phyloP scores from a whole-genome alignment of 2,329 filamentous ascomycete genomes.

The Aureobasidium sp. region DNA sequence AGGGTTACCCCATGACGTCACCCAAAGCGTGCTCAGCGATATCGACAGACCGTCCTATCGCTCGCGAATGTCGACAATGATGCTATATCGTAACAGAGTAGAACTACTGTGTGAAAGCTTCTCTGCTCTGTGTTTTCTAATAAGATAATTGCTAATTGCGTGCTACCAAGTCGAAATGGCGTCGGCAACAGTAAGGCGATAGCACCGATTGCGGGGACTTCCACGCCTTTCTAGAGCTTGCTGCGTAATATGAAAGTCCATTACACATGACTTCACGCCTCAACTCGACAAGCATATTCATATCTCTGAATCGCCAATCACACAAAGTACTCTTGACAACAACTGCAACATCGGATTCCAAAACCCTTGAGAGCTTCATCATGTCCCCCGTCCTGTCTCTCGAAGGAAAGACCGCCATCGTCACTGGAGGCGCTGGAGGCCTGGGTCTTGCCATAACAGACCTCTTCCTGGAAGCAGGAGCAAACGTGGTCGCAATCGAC shows the following conservation, averaged over 20 bases:
- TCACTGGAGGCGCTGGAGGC: constrained; percentile 30
- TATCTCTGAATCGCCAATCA: not conserved
- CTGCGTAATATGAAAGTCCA: not conserved
- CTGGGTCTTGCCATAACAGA: constrained; percentile 29
- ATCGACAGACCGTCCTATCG: not conserved
- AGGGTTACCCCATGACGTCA: not conserved
- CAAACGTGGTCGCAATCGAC: constrained; percentile 32
- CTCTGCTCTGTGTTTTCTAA: not conserved
- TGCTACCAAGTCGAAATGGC: not conserved
- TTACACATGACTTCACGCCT: not conserved
- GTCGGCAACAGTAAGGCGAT: not conserved
- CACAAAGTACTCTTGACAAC: not conserved
- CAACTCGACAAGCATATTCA: not conserved
- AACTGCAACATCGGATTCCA: not conserved
- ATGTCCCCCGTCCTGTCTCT: constrained; percentile 1
- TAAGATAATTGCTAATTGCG: not conserved
- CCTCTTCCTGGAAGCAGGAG: constrained; percentile 27
- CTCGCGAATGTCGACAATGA: not conserved
- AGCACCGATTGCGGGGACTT: not conserved
- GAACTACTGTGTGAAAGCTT: not conserved
- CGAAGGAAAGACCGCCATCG: constrained; percentile 26
- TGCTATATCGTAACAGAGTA: not conserved
- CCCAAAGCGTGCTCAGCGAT: not conserved
- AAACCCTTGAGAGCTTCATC: not conserved
- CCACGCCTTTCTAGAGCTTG: not conserved